Evolutionary conservation across 805 yeast genomes (phyloP).

Genomic region (Metschnikowia chrysomelidarum): DNA sequence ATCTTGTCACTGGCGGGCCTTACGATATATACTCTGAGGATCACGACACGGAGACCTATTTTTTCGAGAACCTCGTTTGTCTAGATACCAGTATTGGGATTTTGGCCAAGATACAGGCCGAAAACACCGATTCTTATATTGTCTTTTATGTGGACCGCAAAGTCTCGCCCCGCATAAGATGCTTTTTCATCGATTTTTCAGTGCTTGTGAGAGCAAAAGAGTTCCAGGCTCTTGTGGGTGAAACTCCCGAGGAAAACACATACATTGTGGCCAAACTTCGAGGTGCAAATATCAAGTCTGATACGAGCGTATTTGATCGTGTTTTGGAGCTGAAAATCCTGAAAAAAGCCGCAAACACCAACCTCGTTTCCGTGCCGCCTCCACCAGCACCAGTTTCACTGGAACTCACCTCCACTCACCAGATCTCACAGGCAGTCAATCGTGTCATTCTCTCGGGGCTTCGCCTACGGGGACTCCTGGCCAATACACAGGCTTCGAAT

Average conservation of each 20-base stretch:
- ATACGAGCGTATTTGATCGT: constrained; percentile 33
- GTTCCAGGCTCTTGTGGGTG: constrained; percentile 4
- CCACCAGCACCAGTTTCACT: constrained; percentile 10
- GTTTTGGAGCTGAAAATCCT: constrained; percentile 28
- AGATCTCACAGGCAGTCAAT: constrained; percentile 31
- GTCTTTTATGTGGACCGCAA: constrained; percentile 25
- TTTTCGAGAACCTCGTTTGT: constrained; percentile 8
- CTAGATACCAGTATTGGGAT: constrained; percentile 8
- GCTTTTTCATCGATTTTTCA: constrained; percentile 22
- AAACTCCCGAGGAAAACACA: constrained; percentile 4
- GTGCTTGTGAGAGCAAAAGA: constrained; percentile 10
- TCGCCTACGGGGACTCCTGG: constrained; percentile 39
- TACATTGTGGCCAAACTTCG: constrained; percentile 7
- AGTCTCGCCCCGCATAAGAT: constrained; percentile 12
- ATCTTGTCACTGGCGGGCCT: constrained; percentile 18
- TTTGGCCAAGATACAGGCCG: constrained; percentile 10
- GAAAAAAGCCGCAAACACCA: constrained; percentile 20
- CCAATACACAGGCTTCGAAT: constrained; percentile 18
- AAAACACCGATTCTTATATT: constrained; percentile 15
- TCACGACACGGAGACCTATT: constrained; percentile 14
- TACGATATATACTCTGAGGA: constrained; percentile 15
- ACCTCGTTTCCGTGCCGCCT: constrained; percentile 7
- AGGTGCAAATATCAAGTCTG: constrained; percentile 10
- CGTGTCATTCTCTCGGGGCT: constrained; percentile 41
- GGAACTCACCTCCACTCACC: constrained; percentile 27